Conservation (phyloP, 352 stramenopile genomes). For the Phytopythium chamaehyphon region DNA sequence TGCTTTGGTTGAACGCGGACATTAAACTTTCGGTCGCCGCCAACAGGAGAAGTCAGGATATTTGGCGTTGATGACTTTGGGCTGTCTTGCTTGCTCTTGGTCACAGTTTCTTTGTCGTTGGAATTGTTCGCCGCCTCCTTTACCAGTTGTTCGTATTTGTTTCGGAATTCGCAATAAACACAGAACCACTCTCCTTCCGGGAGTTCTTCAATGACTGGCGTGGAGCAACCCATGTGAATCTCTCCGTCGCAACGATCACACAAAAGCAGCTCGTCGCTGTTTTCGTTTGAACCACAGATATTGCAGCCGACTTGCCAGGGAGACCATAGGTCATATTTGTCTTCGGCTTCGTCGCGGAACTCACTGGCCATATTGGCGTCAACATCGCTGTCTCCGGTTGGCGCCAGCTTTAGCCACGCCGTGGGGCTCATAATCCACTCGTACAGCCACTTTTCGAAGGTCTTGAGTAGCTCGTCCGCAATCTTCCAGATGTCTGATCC, state of each 20-base stretch:
- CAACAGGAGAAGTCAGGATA: slow-evolving; percentile 44
- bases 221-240: slow-evolving; percentile 84
- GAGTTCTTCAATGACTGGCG: slow-evolving; percentile 58
- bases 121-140: not conserved
- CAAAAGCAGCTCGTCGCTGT: slow-evolving; percentile 76
- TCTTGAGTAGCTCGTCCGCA: slow-evolving; percentile 61
- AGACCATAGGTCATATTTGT: slow-evolving; percentile 66
- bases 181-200: slow-evolving; percentile 85
- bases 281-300: slow-evolving; percentile 66
- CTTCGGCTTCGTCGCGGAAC: slow-evolving; percentile 62
- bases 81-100: slow-evolving; percentile 7
- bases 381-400: slow-evolving; percentile 35
- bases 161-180: slow-evolving; percentile 54
- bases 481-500: slow-evolving; percentile 79
- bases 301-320: slow-evolving; percentile 78
- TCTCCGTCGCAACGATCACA: slow-evolving; percentile 87
- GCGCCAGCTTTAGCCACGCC: slow-evolving; percentile 73
- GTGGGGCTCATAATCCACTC: slow-evolving; percentile 79
- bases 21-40: slow-evolving; percentile 76
- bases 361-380: slow-evolving; percentile 48
- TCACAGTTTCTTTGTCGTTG: slow-evolving; percentile 12
- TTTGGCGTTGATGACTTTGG: slow-evolving; percentile 25
- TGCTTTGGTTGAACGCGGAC: slow-evolving; percentile 30
- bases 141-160: slow-evolving; percentile 33
- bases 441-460: slow-evolving; percentile 87